phyloP scores from a whole-genome alignment of 768 basidiomycete species.

The Phylloporus sp. region DNA sequence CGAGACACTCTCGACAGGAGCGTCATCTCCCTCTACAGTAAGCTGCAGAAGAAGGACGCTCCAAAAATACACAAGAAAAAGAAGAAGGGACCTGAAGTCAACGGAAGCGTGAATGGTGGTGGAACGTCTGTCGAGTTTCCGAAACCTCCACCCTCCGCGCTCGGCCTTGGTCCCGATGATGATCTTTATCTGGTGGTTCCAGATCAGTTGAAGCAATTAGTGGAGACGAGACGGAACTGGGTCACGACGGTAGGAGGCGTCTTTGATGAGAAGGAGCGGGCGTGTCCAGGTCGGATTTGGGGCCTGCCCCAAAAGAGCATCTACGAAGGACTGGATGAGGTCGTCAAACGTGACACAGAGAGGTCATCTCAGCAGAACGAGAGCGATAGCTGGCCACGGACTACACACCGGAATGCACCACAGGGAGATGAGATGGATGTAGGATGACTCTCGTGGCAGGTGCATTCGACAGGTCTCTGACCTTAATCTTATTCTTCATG shows the following conservation, averaged over 20 bases:
- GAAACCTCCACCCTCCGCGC: slow-evolving; percentile 65
- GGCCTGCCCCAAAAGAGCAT: slow-evolving; percentile 76
- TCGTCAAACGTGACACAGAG: slow-evolving; percentile 41
- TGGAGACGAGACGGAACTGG: slow-evolving; percentile 76
- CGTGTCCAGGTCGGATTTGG: slow-evolving; percentile 64
- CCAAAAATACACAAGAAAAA: slow-evolving; percentile 72
- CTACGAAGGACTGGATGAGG: slow-evolving; percentile 71
- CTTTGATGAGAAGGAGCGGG: slow-evolving; percentile 71
- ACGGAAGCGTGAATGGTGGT: slow-evolving; percentile 31
- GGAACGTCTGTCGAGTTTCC: slow-evolving; percentile 35
- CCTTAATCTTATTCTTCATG: slow-evolving; percentile 27
- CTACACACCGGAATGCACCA: slow-evolving; percentile 41
- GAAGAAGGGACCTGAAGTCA: slow-evolving; percentile 52
- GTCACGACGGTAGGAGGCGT: slow-evolving; percentile 69
- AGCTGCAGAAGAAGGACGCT: slow-evolving; percentile 77
- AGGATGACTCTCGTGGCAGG: slow-evolving; percentile 37
- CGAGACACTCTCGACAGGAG: slow-evolving; percentile 86
- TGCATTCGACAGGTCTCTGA: slow-evolving; percentile 4
- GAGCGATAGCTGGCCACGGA: slow-evolving; percentile 25
- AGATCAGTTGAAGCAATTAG: slow-evolving; percentile 65
- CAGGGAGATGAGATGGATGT: slow-evolving; percentile 66
- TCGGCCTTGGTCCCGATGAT: slow-evolving; percentile 67
- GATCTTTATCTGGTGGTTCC: slow-evolving; percentile 59
- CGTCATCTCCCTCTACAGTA: slow-evolving; percentile 68
- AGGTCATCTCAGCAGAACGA: slow-evolving; percentile 18